Evolutionary conservation across 202 grass and related monocot species (phyloP), one percentile per base, ranked within the genome.

Genomic region (Digitaria exilis): DNA sequence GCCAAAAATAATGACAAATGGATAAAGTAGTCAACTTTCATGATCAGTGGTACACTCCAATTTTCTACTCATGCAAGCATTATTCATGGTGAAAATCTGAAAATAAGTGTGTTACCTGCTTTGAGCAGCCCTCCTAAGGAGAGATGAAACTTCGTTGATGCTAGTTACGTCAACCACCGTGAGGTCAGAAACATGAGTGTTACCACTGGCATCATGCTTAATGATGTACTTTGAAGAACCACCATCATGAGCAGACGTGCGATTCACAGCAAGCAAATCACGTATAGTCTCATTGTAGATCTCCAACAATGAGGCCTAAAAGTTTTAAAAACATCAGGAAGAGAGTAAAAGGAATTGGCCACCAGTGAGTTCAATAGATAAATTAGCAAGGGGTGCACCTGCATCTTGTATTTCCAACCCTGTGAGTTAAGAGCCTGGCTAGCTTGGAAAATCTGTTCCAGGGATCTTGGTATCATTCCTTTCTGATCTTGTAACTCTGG

Each of bases 341-440:
- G 19, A 41, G 13, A 45, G 24, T 49, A 39, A 72, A 29, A 78
- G 7, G 67, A 51, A 66, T 1, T 22, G 11, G 2, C 18, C 0
- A 2, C n/a, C 21, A 6, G 3, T 65, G 30, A 56, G 6, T 24
- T 70, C 25, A 71, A 71, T 25, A 43, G 39, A 25, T 17, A 75
- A 41, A 49, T 8, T 32, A 45, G 6, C 2, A 30, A 44, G 14
- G 78, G 78, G 75, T 43, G 0, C 26, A 90, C 88, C 88, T 98
- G 87, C 91, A 98, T 96, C 79, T 93, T 89, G 49, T 98, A 98
- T 80, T 92, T 93, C 96, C 96, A 98, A 69, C 93, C 96, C 79
- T 98, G 87, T 19, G 83, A 87, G 51, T 86, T 79, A 64, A 94
- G 75, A 42, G 29, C 43, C 64, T 91, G 89, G 30, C 90, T 94